Conservation (phyloP, 805 yeast species). For the Candida peoriensis region DNA sequence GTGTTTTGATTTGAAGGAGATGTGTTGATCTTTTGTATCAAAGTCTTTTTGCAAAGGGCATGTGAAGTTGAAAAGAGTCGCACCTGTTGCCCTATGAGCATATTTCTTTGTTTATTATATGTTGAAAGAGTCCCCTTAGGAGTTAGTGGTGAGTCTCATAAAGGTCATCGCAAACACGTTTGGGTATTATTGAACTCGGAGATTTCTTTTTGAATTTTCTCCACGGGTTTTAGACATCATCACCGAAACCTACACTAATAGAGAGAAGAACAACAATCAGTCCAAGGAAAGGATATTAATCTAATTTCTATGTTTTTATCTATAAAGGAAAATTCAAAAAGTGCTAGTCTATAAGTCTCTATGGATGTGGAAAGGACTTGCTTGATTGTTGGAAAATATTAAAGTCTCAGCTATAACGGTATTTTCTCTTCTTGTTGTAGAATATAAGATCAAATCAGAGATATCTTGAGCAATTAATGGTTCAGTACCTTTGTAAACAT, state of each 20-base stretch:
- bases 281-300: neutral
- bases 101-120: too few relatives aligned
- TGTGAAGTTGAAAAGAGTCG: neutral
- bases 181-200: too few relatives aligned
- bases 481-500: slow-evolving; percentile 49
- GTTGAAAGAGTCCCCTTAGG: too few relatives aligned
- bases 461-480: slow-evolving; percentile 56
- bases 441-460: slow-evolving; percentile 52
- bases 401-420: slow-evolving; percentile 69
- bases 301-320: neutral
- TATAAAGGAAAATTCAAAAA: neutral
- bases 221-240: too few relatives aligned
- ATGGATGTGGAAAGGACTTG: slow-evolving; percentile 62
- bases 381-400: slow-evolving; percentile 83
- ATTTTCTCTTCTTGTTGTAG: slow-evolving; percentile 49
- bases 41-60: slow-evolving; percentile 2
- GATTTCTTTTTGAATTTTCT: too few relatives aligned
- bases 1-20: slow-evolving; percentile 2
- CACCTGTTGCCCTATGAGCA: too few relatives aligned
- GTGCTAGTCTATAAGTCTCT: slow-evolving; percentile 33
- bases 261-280: too few relatives aligned
- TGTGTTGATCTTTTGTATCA: slow-evolving; percentile 6
- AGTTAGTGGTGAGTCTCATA: too few relatives aligned
- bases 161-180: too few relatives aligned
- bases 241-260: too few relatives aligned